Evolutionary conservation across 2,329 filamentous ascomycete species (phyloP), one percentile per base, ranked within the genome.

Genomic region (Lachnellula cervina): DNA sequence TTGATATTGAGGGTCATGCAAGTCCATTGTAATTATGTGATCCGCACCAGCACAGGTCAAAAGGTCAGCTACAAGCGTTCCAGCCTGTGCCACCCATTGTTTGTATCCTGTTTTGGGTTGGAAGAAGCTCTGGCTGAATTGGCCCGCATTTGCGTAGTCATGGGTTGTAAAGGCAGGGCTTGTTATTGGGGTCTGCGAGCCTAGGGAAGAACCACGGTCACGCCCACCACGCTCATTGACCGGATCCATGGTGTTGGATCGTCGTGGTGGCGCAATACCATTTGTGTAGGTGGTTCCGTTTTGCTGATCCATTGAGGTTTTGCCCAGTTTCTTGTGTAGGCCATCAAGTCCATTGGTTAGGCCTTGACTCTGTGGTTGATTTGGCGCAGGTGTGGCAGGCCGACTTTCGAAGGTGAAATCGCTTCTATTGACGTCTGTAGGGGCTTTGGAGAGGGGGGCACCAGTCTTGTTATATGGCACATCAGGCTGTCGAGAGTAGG

Each of bases 71-170:
- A 99, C 88, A 55, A 99, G 81, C 32, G 92, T 97, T 58, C 94
- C 94, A 43, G 94, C 92, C 75, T 97, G 94, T 21, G 94, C 94
- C 61, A 99, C 93, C 94, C 94, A 99, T 76, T 96, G 90, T 77
- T 94, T 94, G 73, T 99, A 99, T 50, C 94, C 94, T 7, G 92
- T 90, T 70, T 93, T 92, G 19, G 90, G 86, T 70, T 90, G 83
- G 71, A 88, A 88, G 43, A 87, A 79, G 66, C 78, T 79, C 55
- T 77, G 78, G 38, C 66, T 60, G 59, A 81, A 72, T 52, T 80
- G 77, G 16, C 76, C 73, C 49, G 78, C 76, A 68, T 83, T 84
- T 66, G 83, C 79, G 62, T 83, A 80, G 65, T 89, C 86, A 67
- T 89, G 84, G 37, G 80, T 84, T 6, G 81, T 82, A 69, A 80